Evolutionary conservation across 2,329 filamentous ascomycete genomes (phyloP).

Genomic region (Mycosphaerella arachidis): DNA sequence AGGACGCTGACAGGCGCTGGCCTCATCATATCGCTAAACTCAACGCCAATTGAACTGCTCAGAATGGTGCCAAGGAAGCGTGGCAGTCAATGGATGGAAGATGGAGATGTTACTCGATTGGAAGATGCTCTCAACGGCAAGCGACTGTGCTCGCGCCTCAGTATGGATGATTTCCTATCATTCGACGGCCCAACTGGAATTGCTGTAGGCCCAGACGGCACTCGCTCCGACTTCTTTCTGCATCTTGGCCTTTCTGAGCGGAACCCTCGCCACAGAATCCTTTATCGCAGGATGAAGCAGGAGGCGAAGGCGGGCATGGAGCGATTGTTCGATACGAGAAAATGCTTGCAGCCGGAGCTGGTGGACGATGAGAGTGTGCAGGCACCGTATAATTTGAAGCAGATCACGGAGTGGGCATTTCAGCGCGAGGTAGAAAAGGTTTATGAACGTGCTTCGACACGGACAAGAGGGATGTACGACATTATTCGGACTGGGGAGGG

Average conservation of each 20-base stretch:
- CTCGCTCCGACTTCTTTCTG: conserved; percentile 15
- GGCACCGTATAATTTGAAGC: conserved; percentile 15
- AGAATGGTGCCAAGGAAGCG: not conserved
- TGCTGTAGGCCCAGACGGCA: conserved; percentile 17
- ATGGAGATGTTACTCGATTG: not conserved
- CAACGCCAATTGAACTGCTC: not conserved
- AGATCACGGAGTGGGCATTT: conserved; percentile 20
- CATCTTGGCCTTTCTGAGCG: conserved; percentile 20
- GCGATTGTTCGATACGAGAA: conserved; percentile 15
- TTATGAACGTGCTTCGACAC: conserved; percentile 12
- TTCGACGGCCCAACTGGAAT: conserved; percentile 9
- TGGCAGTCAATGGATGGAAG: not conserved
- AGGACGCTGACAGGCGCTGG: not conserved
- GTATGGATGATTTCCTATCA: conserved; percentile 11
- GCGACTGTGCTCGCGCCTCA: conserved; percentile 7
- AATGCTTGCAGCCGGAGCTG: conserved; percentile 13
- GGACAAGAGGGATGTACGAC: conserved; percentile 20
- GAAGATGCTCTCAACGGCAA: not conserved
- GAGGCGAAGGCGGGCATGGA: conserved; percentile 21
- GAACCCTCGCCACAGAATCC: conserved; percentile 13
- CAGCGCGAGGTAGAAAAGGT: conserved; percentile 16
- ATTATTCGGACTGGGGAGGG: conserved; percentile 12
- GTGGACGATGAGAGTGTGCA: conserved; percentile 12
- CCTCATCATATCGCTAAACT: not conserved
- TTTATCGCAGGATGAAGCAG: conserved; percentile 20